Conservation (phyloP, 331 rosid genomes). For the Acacia pycnantha region DNA sequence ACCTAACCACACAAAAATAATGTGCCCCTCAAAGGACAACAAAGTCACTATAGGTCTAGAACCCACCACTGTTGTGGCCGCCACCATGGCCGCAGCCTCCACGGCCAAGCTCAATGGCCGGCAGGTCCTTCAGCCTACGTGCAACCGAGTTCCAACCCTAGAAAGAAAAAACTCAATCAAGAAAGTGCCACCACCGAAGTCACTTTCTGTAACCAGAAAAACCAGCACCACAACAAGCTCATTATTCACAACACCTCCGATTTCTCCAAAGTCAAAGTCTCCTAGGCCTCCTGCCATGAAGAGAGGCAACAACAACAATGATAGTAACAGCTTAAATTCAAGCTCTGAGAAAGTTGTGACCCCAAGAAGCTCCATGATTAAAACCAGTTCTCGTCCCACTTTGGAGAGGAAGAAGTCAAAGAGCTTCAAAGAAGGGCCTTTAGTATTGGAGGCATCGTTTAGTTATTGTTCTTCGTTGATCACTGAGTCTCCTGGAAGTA, state of each 20-base stretch:
- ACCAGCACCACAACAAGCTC: conserved; percentile 3
- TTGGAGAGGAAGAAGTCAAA: conserved; percentile 69
- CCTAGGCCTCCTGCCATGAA: conserved; percentile 60
- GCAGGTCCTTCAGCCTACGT: conserved; percentile 86
- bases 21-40: conserved; percentile 79
- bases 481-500: conserved; percentile 93
- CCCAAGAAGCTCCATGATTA: conserved; percentile 35
- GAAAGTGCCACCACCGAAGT: conserved; percentile 47
- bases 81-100: conserved; percentile 22
- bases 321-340: conserved; percentile 41
- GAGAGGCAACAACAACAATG: conserved; percentile 49
- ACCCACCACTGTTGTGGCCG: not conserved
- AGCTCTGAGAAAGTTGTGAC: conserved; percentile 54
- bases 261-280: conserved; percentile 67
- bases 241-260: conserved; percentile 40
- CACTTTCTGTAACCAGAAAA: conserved; percentile 45
- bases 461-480: conserved; percentile 70
- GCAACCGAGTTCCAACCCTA: conserved; percentile 70
- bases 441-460: conserved; percentile 38
- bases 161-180: conserved; percentile 66
- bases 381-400: conserved; percentile 24
- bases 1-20: conserved; percentile 32
- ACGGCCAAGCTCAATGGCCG: conserved; percentile 64
- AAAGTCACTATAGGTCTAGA: conserved; percentile 63
- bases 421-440: conserved; percentile 46